Base-by-base conservation (phyloP, 148 eudicot species). In the Dianthus caryophyllus region DNA sequence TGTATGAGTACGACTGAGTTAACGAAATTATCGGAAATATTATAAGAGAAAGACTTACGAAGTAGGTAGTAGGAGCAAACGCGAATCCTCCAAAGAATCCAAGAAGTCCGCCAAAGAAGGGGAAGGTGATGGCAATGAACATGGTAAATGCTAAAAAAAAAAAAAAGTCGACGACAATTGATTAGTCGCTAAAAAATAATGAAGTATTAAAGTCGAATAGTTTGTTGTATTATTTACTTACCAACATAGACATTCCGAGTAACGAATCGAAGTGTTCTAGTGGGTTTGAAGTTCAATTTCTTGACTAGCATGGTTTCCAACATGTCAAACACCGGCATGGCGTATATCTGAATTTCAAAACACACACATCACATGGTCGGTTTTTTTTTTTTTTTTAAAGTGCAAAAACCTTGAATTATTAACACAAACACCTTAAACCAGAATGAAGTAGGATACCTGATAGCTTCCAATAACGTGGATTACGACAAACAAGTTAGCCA, bases 241-340 rank as follows among this genome's bases (percentile, higher is more conserved):
- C 80, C 80, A 27, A 77, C 80, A 3, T 77, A 77, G 18, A 68
- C 16, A 36, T 77, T 77, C 18, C 80, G 69, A 17, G 73, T 68
- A 8, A 68, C 50, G 22, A 77, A 77, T 8, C 80, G 24, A 4
- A 77, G 74, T 4, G 17, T 10, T 66, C 70, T 16, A 39, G 77
- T 41, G n/a, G 80, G 80, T 21, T 1, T 63, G 63, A 77, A 77
- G 22, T 69, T 57, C 70, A 77, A n/a, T 44, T 77, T 73, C 70
- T 77, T 77, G 21, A 77, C 80, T 25, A 77, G 69, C 67, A 77
- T 66, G 8, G 80, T 72, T 47, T 77, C 77, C 4, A 77, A 4
- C 79, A 76, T 76, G 72, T 76, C 79, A 18, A 76, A 76, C 50
- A 76, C 79, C 5, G 79, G 79, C 76, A 77, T 73, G 1, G 80